A percentile compares a stretch with the other conserved stretches of the same genome.
These are phyloP conservation scores for Saccharomyces jurei DNA, from an alignment of 805 yeast genomes.

Conservation along the genomic window DNA sequence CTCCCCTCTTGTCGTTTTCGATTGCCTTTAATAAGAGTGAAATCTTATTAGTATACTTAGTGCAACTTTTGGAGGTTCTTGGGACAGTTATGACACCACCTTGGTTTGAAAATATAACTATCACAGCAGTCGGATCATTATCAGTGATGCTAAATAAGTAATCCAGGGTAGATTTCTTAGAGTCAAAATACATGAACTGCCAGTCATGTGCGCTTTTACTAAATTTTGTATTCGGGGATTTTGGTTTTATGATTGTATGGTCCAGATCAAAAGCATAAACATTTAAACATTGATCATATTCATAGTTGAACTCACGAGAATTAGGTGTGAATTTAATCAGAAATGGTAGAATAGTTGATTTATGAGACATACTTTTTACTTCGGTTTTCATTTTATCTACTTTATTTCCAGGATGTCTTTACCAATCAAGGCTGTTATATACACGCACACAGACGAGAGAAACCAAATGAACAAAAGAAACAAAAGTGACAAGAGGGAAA, in stretches of 20 bases:
- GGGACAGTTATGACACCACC: conserved; percentile 42
- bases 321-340: conserved; percentile 37
- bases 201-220: conserved; percentile 62
- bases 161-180: conserved; percentile 11
- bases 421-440: background rate
- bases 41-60: conserved; percentile 37
- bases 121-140: conserved; percentile 24
- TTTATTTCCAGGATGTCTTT: background rate
- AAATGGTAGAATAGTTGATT: conserved; percentile 35
- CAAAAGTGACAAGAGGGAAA: too few species aligned
- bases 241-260: conserved; percentile 63
- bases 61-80: conserved; percentile 26
- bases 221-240: conserved; percentile 40
- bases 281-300: conserved; percentile 18
- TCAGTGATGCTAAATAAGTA: conserved; percentile 11
- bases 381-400: too few species aligned
- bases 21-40: conserved; percentile 31
- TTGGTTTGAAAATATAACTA: conserved; percentile 82
- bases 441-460: background rate
- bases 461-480: background rate
- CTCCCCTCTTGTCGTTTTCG: conserved; percentile 20
- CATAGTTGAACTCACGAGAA: background rate
- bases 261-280: conserved; percentile 82
- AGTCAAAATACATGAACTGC: conserved; percentile 48
- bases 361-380: conserved; percentile 20